phyloP scores from a whole-genome alignment of 306 rosid genomes.

The Vigna nakashimae region DNA sequence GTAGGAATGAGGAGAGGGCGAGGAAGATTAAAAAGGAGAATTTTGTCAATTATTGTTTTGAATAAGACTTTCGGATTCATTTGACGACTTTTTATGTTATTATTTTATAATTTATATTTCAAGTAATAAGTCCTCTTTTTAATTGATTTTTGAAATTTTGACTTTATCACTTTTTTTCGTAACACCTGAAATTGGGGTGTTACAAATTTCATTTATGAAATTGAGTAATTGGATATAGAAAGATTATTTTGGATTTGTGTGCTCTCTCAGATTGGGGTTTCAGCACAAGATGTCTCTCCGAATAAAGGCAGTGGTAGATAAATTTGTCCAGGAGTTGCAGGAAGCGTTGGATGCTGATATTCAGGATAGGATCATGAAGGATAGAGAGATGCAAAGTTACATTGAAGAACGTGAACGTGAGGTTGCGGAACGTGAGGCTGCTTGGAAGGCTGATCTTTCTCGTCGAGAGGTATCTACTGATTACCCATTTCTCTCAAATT shows the following conservation, averaged over 20 bases:
- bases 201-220: neutral
- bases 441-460: slow-evolving; percentile 99
- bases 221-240: neutral
- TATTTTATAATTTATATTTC: too few relatives aligned
- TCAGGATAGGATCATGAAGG: slow-evolving; percentile 97
- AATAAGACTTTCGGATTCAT: too few relatives aligned
- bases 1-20: too few relatives aligned
- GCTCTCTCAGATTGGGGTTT: slow-evolving; percentile 38
- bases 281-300: slow-evolving; percentile 72
- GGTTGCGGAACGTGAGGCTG: slow-evolving; percentile 99
- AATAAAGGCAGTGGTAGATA: slow-evolving; percentile 92
- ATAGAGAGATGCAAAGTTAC: slow-evolving; percentile 98
- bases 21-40: too few relatives aligned
- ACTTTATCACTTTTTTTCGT: too few relatives aligned
- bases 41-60: too few relatives aligned
- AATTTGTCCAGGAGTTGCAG: slow-evolving; percentile 90
- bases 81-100: too few relatives aligned
- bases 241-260: slow-evolving; percentile 30
- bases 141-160: too few relatives aligned
- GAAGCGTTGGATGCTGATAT: slow-evolving; percentile 96
- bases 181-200: too few relatives aligned
- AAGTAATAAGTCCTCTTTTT: too few relatives aligned
- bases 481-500: slow-evolving; percentile 30
- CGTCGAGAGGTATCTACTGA: slow-evolving; percentile 80
- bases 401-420: slow-evolving; percentile 98